Base-by-base conservation (phyloP, 2,329 filamentous ascomycete genomes). In the Aspergillus udagawae region DNA sequence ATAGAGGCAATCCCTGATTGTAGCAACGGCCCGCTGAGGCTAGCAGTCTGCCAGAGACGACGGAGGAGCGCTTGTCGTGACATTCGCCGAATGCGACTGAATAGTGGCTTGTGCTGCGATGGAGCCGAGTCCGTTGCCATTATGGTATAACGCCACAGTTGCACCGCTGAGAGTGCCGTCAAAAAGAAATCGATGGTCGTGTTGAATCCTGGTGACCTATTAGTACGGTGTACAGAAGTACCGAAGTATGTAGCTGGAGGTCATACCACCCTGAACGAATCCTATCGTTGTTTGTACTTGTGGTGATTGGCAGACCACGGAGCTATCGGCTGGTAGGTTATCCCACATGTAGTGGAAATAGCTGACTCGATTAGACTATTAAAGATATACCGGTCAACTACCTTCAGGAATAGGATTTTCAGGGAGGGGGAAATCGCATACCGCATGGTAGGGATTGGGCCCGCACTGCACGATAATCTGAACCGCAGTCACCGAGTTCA, bases 301-400 rank as follows among this genome's bases (percentile, higher is more conserved):
- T 1, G 70, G 69, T 5, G 64, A 66, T 58, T 74, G 72, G 35
- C 72, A 75, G 10, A 57, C 60, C 3, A 74, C 70, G 1, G 72
- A 74, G 2, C 70, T 68, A 58, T 74, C 68, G 8, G 57, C 47
- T 6, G 72, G 72, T 1, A 72, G 59, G 5, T 68, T 64, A 58
- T 72, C 72, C 72, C 72, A 75, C 70, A 73, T 73, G 35, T 74
- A 75, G 45, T 74, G 68, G 53, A 74, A 74, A 49, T 73, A 75
- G 32, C 60, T 53, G 4, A 69, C 58, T 20, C 72, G 63, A 52
- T 74, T 53, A 3, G 63, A 35, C 69, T 70, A 32, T 54, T 54
- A 3, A 6, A n/a, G n/a, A 1, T 44, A 1, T 4, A 44, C 20
- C 9, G 14, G 29, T 32, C 12, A 32, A 12, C 29, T 14, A 32